Percentiles rank a stretch among this genome's conserved stretches.
These are phyloP conservation scores for Pezicula carpinea DNA, from an alignment of 2,329 filamentous ascomycete species.

Conservation along the genomic window DNA sequence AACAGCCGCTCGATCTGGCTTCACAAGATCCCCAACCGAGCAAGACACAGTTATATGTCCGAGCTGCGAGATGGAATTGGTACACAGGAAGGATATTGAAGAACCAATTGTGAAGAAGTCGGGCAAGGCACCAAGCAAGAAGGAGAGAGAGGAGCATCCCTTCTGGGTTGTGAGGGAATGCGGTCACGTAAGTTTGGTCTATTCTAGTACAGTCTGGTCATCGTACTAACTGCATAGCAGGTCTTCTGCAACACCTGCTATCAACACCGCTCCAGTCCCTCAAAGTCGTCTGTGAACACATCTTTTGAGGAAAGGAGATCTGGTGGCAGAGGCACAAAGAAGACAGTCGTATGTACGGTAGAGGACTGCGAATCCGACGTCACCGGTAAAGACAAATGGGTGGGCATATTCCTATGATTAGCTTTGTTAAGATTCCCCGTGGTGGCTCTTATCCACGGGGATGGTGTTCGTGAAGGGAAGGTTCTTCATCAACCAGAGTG, in stretches of 20 bases:
- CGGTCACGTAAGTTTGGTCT: conserved; percentile 68
- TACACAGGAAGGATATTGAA: conserved; percentile 49
- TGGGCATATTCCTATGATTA: conserved; percentile 48
- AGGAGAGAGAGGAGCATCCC: conserved; percentile 64
- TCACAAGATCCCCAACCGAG: conserved; percentile 70
- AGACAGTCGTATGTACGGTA: conserved; percentile 44
- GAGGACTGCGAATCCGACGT: conserved; percentile 52
- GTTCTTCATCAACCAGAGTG: too few species aligned
- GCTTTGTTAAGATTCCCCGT: too few species aligned
- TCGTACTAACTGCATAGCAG: conserved; percentile 33
- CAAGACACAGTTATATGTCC: conserved; percentile 77
- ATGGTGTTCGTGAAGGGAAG: too few species aligned
- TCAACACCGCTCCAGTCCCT: conserved; percentile 44
- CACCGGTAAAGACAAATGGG: conserved; percentile 50
- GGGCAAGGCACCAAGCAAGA: conserved; percentile 43
- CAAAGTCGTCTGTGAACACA: conserved; percentile 17
- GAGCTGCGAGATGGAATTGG: conserved; percentile 79
- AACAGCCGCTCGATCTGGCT: conserved; percentile 65
- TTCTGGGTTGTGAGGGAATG: conserved; percentile 91
- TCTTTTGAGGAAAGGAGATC: conserved; percentile 30
- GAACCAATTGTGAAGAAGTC: conserved; percentile 31
- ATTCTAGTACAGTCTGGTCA: conserved; percentile 1
- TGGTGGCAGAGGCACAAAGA: conserved; percentile 28
- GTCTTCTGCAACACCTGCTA: conserved; percentile 61
- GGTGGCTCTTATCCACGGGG: too few species aligned